Conservation (phyloP, 2,329 filamentous ascomycete species). For the Neofusicoccum cordaticola region DNA sequence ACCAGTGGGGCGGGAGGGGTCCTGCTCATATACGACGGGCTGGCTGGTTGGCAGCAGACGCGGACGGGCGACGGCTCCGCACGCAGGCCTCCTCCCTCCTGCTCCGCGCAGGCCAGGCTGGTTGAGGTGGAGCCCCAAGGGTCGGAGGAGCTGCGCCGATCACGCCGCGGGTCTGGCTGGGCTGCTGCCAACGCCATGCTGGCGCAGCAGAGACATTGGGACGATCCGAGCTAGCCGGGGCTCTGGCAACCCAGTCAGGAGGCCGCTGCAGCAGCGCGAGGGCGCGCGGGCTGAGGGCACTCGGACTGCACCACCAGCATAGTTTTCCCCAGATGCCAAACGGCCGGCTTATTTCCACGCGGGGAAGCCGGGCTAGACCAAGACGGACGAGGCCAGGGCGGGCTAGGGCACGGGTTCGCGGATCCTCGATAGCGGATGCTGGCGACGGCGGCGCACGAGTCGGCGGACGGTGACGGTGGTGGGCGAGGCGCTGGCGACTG, state of each 20-base stretch:
- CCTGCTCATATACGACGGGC: slow-evolving; percentile 20
- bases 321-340: slow-evolving; percentile 11
- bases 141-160: background rate
- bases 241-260: background rate
- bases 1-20: slow-evolving; percentile 10
- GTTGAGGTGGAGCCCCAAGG: background rate
- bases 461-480: background rate
- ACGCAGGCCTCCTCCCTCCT: background rate
- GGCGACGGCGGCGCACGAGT: background rate
- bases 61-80: slow-evolving; percentile 12
- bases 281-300: background rate
- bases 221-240: background rate
- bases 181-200: background rate
- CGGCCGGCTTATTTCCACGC: slow-evolving; percentile 14
- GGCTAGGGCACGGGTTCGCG: background rate
- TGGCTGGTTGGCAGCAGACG: background rate
- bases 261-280: background rate
- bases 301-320: background rate
- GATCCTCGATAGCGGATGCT: background rate
- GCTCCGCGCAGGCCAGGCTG: background rate
- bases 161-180: background rate
- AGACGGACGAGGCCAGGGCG: background rate
- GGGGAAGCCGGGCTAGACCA: slow-evolving; percentile 5
- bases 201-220: background rate
- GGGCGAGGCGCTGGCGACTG: background rate